Percentiles rank a stretch among this genome's conserved stretches.
Conservation (phyloP, 495 filamentous ascomycete species). For the Aspergillus ostianus region DNA sequence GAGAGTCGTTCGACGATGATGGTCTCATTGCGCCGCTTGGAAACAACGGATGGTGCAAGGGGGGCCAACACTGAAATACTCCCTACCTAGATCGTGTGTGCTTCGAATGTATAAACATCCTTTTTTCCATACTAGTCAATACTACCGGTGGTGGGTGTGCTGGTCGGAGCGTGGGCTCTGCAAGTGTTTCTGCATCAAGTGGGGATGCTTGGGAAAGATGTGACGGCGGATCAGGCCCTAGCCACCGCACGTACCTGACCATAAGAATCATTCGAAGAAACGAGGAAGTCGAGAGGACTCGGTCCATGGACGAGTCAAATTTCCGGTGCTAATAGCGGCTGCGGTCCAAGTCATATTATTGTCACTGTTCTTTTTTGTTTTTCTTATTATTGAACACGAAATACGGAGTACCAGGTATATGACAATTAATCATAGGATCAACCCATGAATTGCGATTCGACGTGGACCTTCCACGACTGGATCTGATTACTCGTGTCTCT, state of each 20-base stretch:
- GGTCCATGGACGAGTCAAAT: slow-evolving; percentile 5
- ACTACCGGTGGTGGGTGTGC: slow-evolving; percentile 24
- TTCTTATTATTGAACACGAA: no score
- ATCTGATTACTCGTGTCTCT: no score
- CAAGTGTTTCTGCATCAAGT: slow-evolving; percentile 34
- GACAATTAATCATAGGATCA: neutral
- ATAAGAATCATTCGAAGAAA: slow-evolving; percentile 12
- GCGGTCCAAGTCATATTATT: slow-evolving; percentile 18
- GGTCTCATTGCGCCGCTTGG: neutral
- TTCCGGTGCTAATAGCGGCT: slow-evolving; percentile 18
- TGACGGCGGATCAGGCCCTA: slow-evolving; percentile 42
- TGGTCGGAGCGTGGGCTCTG: slow-evolving; percentile 45
- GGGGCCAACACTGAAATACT: neutral
- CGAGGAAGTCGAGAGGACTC: neutral
- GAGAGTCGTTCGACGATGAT: neutral
- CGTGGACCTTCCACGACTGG: no score
- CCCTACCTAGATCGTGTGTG: neutral
- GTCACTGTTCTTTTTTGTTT: no score
- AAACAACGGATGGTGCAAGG: neutral
- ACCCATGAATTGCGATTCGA: no score
- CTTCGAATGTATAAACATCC: no score
- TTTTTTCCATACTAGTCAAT: no score
- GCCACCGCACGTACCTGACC: slow-evolving; percentile 34
- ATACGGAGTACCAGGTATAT: no score
- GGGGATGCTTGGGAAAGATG: slow-evolving; percentile 34